These are phyloP conservation scores for Umbelopsis isabellina DNA, from an alignment of 192 early-diverging fungal genomes.

Conservation along the genomic window DNA sequence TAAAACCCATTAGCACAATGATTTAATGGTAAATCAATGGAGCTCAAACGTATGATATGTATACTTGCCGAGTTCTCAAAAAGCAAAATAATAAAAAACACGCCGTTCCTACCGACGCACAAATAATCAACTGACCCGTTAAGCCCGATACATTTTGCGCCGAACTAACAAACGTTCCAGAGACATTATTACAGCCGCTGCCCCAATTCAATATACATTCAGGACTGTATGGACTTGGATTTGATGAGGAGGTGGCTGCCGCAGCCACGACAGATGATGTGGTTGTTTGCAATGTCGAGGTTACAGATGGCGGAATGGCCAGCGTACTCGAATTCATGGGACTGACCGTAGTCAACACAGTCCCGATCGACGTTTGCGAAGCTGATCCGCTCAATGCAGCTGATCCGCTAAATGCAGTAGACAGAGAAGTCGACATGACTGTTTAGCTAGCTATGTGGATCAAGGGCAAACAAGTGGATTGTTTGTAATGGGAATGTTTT, in stretches of 20 bases:
- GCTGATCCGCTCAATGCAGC: background rate
- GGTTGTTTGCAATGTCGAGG: background rate
- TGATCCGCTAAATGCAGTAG: background rate
- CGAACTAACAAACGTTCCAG: constrained; percentile 3
- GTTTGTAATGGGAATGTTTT: background rate
- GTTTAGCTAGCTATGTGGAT: background rate
- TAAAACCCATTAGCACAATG: no score
- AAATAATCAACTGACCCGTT: constrained; percentile 26
- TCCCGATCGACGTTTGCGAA: background rate
- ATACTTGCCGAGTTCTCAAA: constrained; percentile 30
- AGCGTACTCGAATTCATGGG: background rate
- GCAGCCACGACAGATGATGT: background rate
- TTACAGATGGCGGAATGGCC: background rate
- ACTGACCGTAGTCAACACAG: background rate
- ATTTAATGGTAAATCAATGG: no score
- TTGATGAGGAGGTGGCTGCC: background rate
- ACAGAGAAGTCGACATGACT: background rate
- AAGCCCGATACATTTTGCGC: constrained; percentile 29
- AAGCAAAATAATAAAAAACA: constrained; percentile 34
- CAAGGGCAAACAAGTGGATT: background rate
- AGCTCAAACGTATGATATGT: no score
- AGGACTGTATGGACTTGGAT: background rate
- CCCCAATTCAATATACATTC: background rate
- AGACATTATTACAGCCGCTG: background rate
- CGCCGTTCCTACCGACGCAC: constrained; percentile 19